Conservation (phyloP, 2,329 filamentous ascomycete genomes). For the Ophiocordyceps polyrhachis-furcata region DNA sequence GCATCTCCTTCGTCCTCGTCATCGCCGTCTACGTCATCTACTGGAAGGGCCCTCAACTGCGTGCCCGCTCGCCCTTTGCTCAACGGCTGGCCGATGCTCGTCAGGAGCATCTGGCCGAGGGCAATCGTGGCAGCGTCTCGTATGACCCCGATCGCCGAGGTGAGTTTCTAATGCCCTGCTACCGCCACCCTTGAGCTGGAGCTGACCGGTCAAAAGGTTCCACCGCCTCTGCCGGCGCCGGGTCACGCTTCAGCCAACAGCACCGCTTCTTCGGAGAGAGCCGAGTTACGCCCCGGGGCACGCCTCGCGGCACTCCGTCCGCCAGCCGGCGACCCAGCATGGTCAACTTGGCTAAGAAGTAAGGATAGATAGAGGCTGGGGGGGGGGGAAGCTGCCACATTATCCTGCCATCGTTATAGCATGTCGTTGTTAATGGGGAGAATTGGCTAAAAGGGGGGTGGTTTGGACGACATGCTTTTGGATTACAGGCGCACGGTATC, state of each 20-base stretch:
- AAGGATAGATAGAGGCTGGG: too few relatives aligned
- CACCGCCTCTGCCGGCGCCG: constrained; percentile 4
- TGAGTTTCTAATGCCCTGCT: too few relatives aligned
- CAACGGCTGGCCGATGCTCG: constrained; percentile 35
- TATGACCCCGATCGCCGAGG: constrained; percentile 10
- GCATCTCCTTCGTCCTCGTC: constrained; percentile 41
- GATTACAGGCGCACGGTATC: background rate
- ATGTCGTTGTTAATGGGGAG: background rate
- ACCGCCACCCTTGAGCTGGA: too few relatives aligned
- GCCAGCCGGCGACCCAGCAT: constrained; percentile 15
- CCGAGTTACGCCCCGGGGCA: constrained; percentile 19
- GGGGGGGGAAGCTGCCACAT: too few relatives aligned
- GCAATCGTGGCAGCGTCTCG: constrained; percentile 11
- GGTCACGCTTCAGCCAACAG: constrained; percentile 17
- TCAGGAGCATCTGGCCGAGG: constrained; percentile 10
- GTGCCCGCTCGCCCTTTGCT: constrained; percentile 44
- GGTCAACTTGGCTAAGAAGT: constrained; percentile 3
- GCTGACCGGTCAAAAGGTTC: too few relatives aligned
- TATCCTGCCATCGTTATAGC: too few relatives aligned
- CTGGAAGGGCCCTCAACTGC: constrained; percentile 40
- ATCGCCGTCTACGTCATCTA: constrained; percentile 48
- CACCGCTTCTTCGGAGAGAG: constrained; percentile 22
- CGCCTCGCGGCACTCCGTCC: constrained; percentile 18
- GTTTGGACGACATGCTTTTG: background rate
- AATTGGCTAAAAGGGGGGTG: background rate